phyloP scores from a whole-genome alignment of 1,284 basidiomycete genomes.

The Austroboletus niveus region DNA sequence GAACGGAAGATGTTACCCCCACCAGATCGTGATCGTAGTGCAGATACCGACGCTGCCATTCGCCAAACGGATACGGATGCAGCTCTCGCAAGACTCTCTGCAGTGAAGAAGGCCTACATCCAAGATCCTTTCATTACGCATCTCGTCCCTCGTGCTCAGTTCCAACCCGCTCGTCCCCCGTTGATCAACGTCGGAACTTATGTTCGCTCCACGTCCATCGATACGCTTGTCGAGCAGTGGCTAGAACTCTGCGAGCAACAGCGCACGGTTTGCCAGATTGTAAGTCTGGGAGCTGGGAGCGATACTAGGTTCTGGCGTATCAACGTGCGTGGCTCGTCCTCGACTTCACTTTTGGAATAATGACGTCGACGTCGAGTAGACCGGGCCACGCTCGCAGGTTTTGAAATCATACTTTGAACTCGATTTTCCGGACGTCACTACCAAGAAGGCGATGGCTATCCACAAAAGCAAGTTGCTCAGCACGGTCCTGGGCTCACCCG shows the following conservation, averaged over 20 bases:
- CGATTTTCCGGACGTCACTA: slow-evolving; percentile 86
- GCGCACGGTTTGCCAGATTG: slow-evolving; percentile 23
- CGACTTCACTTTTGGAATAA: background rate
- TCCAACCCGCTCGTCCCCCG: slow-evolving; percentile 70
- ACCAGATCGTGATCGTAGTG: slow-evolving; percentile 17
- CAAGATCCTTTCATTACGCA: slow-evolving; percentile 66
- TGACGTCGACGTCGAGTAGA: slow-evolving; percentile 40
- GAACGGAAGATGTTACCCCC: slow-evolving; percentile 18
- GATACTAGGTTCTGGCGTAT: slow-evolving; percentile 79
- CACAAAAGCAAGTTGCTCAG: slow-evolving; percentile 65
- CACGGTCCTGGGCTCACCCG: slow-evolving; percentile 48
- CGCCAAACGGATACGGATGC: slow-evolving; percentile 76
- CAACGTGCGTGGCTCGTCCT: slow-evolving; percentile 53
- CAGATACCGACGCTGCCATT: slow-evolving; percentile 53
- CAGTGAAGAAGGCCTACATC: slow-evolving; percentile 74
- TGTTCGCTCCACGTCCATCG: slow-evolving; percentile 80
- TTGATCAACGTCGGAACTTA: slow-evolving; percentile 96
- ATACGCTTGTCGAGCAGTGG: slow-evolving; percentile 77
- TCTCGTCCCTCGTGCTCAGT: slow-evolving; percentile 63
- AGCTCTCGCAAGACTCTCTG: slow-evolving; percentile 75
- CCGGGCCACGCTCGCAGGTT: slow-evolving; percentile 45
- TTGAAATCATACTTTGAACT: slow-evolving; percentile 79
- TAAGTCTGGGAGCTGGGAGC: slow-evolving; percentile 28
- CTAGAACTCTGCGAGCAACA: slow-evolving; percentile 37
- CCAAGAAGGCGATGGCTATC: slow-evolving; percentile 82